Evolutionary conservation across 805 yeast species (phyloP).

Genomic region (Kazachstania bromeliacearum): DNA sequence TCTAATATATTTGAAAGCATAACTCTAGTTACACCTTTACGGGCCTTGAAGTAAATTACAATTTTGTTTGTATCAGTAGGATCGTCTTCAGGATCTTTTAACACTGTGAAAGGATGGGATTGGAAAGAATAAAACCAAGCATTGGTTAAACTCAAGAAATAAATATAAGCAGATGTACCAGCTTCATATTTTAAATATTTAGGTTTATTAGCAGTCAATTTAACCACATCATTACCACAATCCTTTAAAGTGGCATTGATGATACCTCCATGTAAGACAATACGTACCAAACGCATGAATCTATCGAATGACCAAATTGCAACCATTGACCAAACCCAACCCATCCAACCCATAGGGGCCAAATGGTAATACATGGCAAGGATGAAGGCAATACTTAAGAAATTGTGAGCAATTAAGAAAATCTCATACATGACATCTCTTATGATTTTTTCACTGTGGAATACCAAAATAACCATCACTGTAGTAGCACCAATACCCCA

Average conservation of each 20-base stretch:
- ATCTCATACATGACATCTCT: constrained; percentile 50
- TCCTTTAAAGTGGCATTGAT: constrained; percentile 19
- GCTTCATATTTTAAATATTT: constrained; percentile 40
- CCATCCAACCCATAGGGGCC: constrained; percentile 41
- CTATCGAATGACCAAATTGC: constrained; percentile 46
- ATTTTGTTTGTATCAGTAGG: constrained; percentile 21
- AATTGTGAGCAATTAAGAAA: constrained; percentile 49
- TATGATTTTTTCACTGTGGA: constrained; percentile 42
- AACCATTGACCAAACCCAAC: constrained; percentile 38
- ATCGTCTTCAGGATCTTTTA: constrained; percentile 32
- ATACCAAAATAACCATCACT: constrained; percentile 34
- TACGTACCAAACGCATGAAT: constrained; percentile 35
- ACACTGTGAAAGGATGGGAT: constrained; percentile 63
- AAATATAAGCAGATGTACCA: constrained; percentile 48
- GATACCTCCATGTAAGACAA: constrained; percentile 23
- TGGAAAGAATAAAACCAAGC: constrained; percentile 44
- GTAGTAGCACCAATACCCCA: constrained; percentile 42
- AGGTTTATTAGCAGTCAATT: constrained; percentile 36
- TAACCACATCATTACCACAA: constrained; percentile 30
- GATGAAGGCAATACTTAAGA: constrained; percentile 44
- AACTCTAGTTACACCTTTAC: constrained; percentile 48
- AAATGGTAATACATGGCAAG: constrained; percentile 53
- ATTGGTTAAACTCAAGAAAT: constrained; percentile 41
- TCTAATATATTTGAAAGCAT: constrained; percentile 28
- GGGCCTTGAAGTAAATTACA: constrained; percentile 40